These are phyloP conservation scores for Cladorrhinum sp. DNA, from an alignment of 2,329 filamentous ascomycete species.

Conservation along the genomic window DNA sequence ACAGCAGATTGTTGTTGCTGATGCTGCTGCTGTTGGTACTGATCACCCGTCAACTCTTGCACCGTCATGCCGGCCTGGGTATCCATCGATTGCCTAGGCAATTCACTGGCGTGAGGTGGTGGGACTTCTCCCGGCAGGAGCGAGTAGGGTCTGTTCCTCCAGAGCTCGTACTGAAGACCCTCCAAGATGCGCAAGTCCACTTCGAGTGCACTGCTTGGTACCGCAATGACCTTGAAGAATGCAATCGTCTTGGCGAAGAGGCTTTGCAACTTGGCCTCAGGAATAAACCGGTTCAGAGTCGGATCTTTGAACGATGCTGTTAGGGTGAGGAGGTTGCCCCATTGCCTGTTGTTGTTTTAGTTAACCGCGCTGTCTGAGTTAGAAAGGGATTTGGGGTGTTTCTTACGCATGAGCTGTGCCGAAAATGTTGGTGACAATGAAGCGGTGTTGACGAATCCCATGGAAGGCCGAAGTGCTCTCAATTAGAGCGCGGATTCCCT, in stretches of 20 bases:
- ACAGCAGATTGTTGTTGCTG: neutral
- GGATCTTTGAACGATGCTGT: conserved; percentile 73
- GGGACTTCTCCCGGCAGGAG: neutral
- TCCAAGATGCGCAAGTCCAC: conserved; percentile 73
- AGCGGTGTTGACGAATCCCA: conserved; percentile 58
- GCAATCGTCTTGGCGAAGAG: conserved; percentile 72
- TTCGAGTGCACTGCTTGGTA: conserved; percentile 70
- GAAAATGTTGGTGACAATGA: conserved; percentile 93
- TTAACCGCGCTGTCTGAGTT: too few species aligned
- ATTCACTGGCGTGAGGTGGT: neutral
- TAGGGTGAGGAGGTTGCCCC: conserved; percentile 91
- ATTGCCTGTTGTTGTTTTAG: conserved; percentile 59
- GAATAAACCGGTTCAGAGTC: conserved; percentile 57
- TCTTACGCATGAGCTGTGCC: conserved; percentile 93
- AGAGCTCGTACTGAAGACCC: conserved; percentile 47
- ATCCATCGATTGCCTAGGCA: neutral
- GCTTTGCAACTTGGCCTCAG: conserved; percentile 50
- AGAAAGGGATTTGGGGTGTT: neutral
- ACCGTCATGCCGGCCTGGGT: neutral
- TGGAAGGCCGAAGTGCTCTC: conserved; percentile 83
- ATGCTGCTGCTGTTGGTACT: neutral
- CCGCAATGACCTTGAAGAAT: conserved; percentile 68
- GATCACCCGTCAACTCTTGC: neutral
- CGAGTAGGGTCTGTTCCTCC: conserved; percentile 2
- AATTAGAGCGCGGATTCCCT: conserved; percentile 71